Evolutionary conservation across 768 basidiomycete genomes (phyloP).

Genomic region (Suillus clintonianus): DNA sequence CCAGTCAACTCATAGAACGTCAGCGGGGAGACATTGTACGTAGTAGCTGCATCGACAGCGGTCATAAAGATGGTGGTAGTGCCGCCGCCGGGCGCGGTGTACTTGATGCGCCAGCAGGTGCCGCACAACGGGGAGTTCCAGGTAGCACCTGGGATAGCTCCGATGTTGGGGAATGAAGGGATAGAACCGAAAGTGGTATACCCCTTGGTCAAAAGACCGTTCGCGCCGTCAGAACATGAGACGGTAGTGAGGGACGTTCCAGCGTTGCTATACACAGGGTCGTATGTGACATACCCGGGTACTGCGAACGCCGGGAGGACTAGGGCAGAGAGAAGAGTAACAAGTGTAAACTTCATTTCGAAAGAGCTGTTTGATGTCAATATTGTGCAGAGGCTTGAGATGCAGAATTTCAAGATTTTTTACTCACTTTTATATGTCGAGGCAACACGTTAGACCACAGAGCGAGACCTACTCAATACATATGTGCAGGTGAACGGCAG

Average conservation of each 20-base stretch:
- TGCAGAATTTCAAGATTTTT: neutral
- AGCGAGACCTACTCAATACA: neutral
- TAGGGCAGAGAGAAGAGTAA: neutral
- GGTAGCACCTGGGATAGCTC: constrained; percentile 8
- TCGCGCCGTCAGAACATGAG: constrained; percentile 21
- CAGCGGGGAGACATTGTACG: constrained; percentile 4
- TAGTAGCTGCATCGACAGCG: constrained; percentile 1
- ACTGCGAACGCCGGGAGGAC: neutral
- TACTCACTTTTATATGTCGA: neutral
- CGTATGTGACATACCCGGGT: neutral
- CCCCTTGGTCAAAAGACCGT: constrained; percentile 18
- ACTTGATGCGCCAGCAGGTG: constrained; percentile 7
- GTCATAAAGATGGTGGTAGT: constrained; percentile 3
- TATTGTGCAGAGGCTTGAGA: neutral
- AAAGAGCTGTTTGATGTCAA: neutral
- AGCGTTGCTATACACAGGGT: constrained; percentile 5
- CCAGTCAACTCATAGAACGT: neutral
- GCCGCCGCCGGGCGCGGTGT: neutral
- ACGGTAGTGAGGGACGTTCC: constrained; percentile 6
- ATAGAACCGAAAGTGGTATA: constrained; percentile 15
- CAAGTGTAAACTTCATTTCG: neutral
- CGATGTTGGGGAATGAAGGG: constrained; percentile 11
- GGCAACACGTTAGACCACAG: neutral
- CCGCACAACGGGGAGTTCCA: constrained; percentile 11
- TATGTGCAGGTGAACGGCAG: too few relatives aligned